phyloP scores from a whole-genome alignment of 1,284 basidiomycete genomes.

The Leccinum fallax region DNA sequence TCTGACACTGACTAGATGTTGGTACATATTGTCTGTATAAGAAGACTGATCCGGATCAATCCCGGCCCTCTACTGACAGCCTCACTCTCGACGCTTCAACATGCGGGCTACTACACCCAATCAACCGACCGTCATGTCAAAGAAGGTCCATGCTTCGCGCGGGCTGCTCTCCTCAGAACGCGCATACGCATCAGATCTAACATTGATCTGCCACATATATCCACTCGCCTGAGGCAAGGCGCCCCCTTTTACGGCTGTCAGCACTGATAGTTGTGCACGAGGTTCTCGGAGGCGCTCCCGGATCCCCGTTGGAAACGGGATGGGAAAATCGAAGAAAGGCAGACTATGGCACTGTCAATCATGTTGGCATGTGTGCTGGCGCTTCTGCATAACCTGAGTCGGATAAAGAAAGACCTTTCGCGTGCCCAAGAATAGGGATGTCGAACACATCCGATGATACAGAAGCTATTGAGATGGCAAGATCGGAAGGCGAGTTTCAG shows the following conservation, averaged over 20 bases:
- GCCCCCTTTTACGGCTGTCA: slow-evolving; percentile 2
- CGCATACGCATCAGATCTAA: slow-evolving; percentile 86
- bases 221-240: slow-evolving; percentile 68
- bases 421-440: too few species aligned
- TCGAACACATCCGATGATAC: too few species aligned
- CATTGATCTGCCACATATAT: slow-evolving; percentile 82
- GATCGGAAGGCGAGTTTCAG: too few species aligned
- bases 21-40: slow-evolving; percentile 4
- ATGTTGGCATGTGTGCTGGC: slow-evolving; percentile 44
- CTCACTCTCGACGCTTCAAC: slow-evolving; percentile 21
- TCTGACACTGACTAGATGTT: too few species aligned
- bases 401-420: too few species aligned
- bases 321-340: slow-evolving; percentile 46
- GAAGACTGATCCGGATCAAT: slow-evolving; percentile 28
- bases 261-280: slow-evolving; percentile 63
- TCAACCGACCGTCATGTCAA: slow-evolving; percentile 47
- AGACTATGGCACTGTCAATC: slow-evolving; percentile 21
- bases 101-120: slow-evolving; percentile 12
- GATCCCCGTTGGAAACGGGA: slow-evolving; percentile 24
- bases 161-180: slow-evolving; percentile 86
- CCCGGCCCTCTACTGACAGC: slow-evolving; percentile 27
- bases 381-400: too few species aligned
- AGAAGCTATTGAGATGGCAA: too few species aligned
- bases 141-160: slow-evolving; percentile 81
- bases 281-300: slow-evolving; percentile 46